Evolutionary conservation across 345 rosid species (phyloP).

Genomic region (Ceriops tagal): DNA sequence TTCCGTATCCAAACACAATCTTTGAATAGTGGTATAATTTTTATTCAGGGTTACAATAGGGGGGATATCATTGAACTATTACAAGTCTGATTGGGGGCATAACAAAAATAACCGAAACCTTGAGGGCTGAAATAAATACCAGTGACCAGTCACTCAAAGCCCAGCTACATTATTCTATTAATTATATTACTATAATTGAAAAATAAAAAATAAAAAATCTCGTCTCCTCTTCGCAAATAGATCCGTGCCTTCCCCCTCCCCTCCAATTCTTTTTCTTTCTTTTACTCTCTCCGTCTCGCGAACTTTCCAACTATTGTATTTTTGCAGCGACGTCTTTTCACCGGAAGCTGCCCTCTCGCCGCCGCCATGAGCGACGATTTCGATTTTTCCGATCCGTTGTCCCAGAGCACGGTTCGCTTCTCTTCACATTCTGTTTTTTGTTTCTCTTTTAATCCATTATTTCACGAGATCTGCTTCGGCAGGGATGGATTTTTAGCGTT

Average conservation of each 20-base stretch:
- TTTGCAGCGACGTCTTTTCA: neutral
- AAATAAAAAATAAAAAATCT: too few species aligned
- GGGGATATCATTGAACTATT: neutral
- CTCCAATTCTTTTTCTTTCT: too few species aligned
- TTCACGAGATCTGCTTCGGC: neutral
- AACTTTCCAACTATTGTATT: neutral
- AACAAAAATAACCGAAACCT: neutral
- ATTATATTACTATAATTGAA: too few species aligned
- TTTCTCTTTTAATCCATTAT: neutral
- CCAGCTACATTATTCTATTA: too few species aligned
- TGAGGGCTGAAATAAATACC: neutral
- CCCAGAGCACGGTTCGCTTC: neutral
- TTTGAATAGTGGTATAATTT: too few species aligned
- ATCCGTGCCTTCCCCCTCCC: too few species aligned
- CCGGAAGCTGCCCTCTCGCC: neutral
- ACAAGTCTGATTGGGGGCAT: neutral
- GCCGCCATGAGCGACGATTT: constrained; percentile 14
- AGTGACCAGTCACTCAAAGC: too few species aligned
- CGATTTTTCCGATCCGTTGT: constrained; percentile 1
- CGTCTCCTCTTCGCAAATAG: too few species aligned
- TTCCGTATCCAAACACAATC: too few species aligned
- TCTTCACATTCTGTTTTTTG: neutral
- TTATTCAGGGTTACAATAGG: too few species aligned
- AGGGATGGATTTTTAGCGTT: neutral
- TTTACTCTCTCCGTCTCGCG: neutral